Percentiles rank a stretch among this genome's conserved stretches.
Conservation (phyloP, 441 rosid species). For the Euphorbia corollata region DNA sequence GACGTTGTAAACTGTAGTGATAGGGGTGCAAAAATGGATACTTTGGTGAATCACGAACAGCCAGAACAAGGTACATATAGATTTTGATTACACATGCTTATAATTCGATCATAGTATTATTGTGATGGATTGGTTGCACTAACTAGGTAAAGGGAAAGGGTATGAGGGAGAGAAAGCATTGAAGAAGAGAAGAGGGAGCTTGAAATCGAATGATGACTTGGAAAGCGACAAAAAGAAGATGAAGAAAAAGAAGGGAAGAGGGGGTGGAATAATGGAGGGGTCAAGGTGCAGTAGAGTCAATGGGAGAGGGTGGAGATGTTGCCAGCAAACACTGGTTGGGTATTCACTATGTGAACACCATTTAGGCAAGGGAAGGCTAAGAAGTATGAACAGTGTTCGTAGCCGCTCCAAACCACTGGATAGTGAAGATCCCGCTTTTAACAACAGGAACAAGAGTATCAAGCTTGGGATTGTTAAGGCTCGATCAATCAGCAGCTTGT, state of each 20-base stretch:
- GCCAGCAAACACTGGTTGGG: constrained; percentile 82
- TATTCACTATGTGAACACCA: constrained; percentile 94
- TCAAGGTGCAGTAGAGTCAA: constrained; percentile 88
- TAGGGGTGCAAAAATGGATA: constrained; percentile 28
- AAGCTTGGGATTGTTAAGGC: constrained; percentile 91
- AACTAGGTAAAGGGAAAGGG: constrained; percentile 30
- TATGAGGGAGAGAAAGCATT: constrained; percentile 37
- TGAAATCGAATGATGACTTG: constrained; percentile 24
- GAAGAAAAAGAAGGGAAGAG: constrained; percentile 34
- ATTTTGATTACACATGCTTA: no score
- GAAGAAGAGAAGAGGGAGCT: constrained; percentile 54
- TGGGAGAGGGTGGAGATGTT: constrained; percentile 94
- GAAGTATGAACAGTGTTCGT: constrained; percentile 53
- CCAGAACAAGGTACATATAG: not conserved
- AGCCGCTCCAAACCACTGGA: constrained; percentile 30
- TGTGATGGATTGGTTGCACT: not conserved
- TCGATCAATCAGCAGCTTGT: constrained; percentile 82
- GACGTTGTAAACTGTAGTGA: not conserved
- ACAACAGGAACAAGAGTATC: constrained; percentile 42
- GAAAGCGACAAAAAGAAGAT: constrained; percentile 26
- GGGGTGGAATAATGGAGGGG: constrained; percentile 53
- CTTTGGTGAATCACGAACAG: constrained; percentile 13
- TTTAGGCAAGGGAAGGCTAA: constrained; percentile 75
- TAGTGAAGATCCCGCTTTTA: constrained; percentile 17
- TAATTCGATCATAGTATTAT: not conserved